Percentiles rank a stretch among this genome's conserved stretches.
Conservation (phyloP, 179 eudicot genomes). For the Beta lomatogona region DNA sequence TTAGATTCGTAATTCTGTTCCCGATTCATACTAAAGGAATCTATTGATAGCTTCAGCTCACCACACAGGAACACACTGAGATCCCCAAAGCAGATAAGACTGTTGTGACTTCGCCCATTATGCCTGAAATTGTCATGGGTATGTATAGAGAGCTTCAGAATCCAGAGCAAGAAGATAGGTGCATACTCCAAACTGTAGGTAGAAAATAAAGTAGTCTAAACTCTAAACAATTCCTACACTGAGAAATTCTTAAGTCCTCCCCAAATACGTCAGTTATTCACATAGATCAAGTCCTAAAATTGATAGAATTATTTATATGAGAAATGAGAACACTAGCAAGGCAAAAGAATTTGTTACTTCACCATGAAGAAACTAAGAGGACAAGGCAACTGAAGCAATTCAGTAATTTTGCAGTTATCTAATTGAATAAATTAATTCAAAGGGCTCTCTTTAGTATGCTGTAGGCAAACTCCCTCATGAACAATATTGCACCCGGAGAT, state of each 20-base stretch:
- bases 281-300: not conserved
- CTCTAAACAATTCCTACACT: not conserved
- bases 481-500: not conserved
- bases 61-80: conserved; percentile 86
- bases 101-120: conserved; percentile 74
- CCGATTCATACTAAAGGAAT: not conserved
- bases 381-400: not conserved
- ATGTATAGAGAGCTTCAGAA: not conserved
- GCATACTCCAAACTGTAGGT: not conserved
- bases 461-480: not conserved
- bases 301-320: not conserved
- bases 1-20: not conserved
- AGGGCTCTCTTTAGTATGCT: not conserved
- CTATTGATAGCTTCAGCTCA: conserved; percentile 42
- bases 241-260: not conserved
- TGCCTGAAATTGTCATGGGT: conserved; percentile 45
- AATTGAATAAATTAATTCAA: not conserved
- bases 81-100: conserved; percentile 65
- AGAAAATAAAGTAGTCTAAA: not conserved
- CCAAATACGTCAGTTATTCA: not conserved
- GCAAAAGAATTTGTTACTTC: not conserved
- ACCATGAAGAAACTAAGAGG: not conserved
- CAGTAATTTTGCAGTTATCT: not conserved
- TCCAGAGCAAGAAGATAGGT: not conserved
- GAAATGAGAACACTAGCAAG: not conserved